Evolutionary conservation across 2,329 filamentous ascomycete species (phyloP).

Genomic region (Metarhizium rileyi): DNA sequence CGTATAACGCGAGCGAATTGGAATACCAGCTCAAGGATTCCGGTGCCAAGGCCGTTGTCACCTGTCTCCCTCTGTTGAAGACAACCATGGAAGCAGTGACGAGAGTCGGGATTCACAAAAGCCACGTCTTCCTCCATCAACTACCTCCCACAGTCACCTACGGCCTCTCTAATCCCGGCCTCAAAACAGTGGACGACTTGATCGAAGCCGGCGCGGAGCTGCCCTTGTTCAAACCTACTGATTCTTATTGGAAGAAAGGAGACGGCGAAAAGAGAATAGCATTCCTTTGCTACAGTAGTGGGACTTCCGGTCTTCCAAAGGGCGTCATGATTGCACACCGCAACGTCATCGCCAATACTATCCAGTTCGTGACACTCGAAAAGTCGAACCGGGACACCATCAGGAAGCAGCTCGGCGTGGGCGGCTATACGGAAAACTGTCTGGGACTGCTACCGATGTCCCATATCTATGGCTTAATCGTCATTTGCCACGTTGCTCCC

Average conservation of each 20-base stretch:
- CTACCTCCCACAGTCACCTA: constrained; percentile 41
- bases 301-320: constrained; percentile 66
- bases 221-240: constrained; percentile 34
- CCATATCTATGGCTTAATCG: constrained; percentile 68
- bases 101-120: constrained; percentile 48
- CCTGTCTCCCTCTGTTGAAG: constrained; percentile 53
- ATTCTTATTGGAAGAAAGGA: constrained; percentile 41
- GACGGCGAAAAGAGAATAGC: constrained; percentile 54
- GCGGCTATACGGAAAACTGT: constrained; percentile 16
- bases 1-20: constrained; percentile 56
- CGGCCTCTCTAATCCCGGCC: constrained; percentile 58
- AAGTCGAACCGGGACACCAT: constrained; percentile 19
- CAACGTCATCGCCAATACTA: constrained; percentile 64
- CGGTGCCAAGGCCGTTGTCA: constrained; percentile 58
- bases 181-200: constrained; percentile 52
- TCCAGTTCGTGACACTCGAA: constrained; percentile 45
- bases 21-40: constrained; percentile 57
- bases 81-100: constrained; percentile 53
- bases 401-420: constrained; percentile 11
- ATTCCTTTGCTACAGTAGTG: constrained; percentile 65
- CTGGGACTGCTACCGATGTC: constrained; percentile 64
- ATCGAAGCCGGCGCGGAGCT: constrained; percentile 42
- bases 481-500: constrained; percentile 53
- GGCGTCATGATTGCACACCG: constrained; percentile 68
- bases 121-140: constrained; percentile 56